A percentile compares a stretch with the other conserved stretches of the same genome.
Conservation (phyloP, 345 rosid species). For the Cochlearia excelsa region DNA sequence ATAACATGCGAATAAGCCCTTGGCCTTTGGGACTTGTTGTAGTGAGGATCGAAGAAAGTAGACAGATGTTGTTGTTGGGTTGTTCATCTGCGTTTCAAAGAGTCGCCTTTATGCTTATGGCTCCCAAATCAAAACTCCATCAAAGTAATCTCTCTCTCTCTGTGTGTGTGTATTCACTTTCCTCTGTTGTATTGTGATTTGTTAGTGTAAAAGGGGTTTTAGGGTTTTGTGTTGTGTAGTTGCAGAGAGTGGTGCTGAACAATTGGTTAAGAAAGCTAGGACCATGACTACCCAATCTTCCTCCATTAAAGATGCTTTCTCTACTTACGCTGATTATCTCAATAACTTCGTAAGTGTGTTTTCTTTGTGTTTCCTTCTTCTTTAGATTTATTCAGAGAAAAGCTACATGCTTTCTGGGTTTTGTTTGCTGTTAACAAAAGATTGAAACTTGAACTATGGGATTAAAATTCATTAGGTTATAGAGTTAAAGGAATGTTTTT, state of each 20-base stretch:
- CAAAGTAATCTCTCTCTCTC: conserved; percentile 30
- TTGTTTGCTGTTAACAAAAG: neutral
- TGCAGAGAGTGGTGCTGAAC: conserved; percentile 44
- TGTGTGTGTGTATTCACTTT: neutral
- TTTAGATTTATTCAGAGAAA: neutral
- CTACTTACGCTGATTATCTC: conserved; percentile 56
- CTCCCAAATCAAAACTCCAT: conserved; percentile 51
- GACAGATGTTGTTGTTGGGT: conserved; percentile 40
- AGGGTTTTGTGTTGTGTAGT: conserved; percentile 10
- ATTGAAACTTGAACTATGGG: neutral
- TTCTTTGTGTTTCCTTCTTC: neutral
- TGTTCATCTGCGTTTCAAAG: conserved; percentile 32
- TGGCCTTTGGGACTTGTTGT: neutral
- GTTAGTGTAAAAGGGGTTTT: conserved; percentile 13
- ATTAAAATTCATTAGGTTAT: neutral
- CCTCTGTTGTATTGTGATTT: neutral
- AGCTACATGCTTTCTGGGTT: neutral
- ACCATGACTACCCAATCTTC: conserved; percentile 45
- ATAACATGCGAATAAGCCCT: neutral
- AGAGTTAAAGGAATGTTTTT: neutral
- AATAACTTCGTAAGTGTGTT: conserved; percentile 52
- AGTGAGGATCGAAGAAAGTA: conserved; percentile 16
- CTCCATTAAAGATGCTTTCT: conserved; percentile 56
- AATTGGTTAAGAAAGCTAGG: conserved; percentile 43
- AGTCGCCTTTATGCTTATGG: conserved; percentile 38